phyloP scores from a whole-genome alignment of 179 eudicot species.

The Camellia oleifera region DNA sequence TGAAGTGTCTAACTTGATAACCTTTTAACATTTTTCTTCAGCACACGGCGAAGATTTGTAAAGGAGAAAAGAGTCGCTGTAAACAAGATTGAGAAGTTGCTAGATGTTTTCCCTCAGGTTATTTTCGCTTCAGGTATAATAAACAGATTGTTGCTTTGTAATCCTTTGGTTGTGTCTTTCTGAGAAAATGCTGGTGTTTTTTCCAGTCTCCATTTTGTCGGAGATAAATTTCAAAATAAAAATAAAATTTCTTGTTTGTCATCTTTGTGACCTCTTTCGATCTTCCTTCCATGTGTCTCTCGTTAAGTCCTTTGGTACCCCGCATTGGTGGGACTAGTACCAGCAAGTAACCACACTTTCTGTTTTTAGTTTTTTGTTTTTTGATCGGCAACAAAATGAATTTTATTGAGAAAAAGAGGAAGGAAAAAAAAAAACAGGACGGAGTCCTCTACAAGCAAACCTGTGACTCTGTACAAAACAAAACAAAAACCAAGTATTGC shows the following conservation, averaged over 20 bases:
- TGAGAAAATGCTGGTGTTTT: not conserved
- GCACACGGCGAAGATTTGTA: slow-evolving; percentile 69
- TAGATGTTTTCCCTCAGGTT: slow-evolving; percentile 65
- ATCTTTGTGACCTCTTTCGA: not conserved
- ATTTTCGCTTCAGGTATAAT: slow-evolving; percentile 62
- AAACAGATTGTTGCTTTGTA: slow-evolving; percentile 1
- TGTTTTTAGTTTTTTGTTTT: not conserved
- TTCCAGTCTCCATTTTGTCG: not conserved
- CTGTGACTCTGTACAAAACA: no score
- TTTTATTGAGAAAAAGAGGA: no score
- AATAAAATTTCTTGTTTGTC: not conserved
- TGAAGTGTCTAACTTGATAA: slow-evolving; percentile 15
- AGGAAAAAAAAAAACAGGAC: no score
- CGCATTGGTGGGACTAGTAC: not conserved
- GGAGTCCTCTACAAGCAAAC: no score
- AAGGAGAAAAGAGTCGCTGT: slow-evolving; percentile 63
- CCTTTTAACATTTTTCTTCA: slow-evolving; percentile 27
- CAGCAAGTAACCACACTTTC: not conserved
- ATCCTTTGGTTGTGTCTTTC: slow-evolving; percentile 6
- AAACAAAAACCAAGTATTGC: no score
- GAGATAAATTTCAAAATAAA: not conserved
- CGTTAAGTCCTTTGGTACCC: not conserved
- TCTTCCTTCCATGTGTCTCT: not conserved
- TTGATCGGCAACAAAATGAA: no score
- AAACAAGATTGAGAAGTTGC: slow-evolving; percentile 82